Evolutionary conservation across 2,329 filamentous ascomycete genomes (phyloP).

Genomic region (Fusarium neocosmosporiellum): DNA sequence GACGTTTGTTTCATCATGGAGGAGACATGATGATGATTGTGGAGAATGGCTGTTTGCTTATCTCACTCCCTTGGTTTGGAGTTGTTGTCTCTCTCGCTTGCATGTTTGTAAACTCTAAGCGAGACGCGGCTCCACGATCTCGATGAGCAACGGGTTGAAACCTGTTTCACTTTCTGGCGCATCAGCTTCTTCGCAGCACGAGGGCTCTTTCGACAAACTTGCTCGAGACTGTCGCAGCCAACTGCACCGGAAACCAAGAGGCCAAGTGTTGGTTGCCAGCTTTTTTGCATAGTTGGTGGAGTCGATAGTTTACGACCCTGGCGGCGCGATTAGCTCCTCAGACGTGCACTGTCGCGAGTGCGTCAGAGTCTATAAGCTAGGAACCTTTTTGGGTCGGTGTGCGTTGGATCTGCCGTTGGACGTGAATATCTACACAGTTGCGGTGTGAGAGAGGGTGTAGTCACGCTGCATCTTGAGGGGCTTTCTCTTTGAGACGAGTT

Average conservation of each 20-base stretch:
- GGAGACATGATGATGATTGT: constrained; percentile 18
- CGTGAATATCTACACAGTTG: constrained; percentile 23
- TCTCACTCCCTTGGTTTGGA: constrained; percentile 12
- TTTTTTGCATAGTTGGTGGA: background rate
- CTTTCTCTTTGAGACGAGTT: background rate
- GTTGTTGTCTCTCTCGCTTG: constrained; percentile 16
- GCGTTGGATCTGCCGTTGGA: constrained; percentile 5
- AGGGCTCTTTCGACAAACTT: background rate
- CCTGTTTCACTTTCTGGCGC: constrained; percentile 8
- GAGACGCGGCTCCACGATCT: constrained; percentile 15
- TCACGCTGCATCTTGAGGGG: background rate
- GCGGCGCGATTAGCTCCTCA: constrained; percentile 24
- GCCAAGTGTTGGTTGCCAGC: constrained; percentile 1
- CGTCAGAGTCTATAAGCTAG: constrained; percentile 24
- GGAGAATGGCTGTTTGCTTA: constrained; percentile 16
- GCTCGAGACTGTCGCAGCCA: background rate
- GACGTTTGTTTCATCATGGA: constrained; percentile 30
- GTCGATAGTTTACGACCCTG: constrained; percentile 4
- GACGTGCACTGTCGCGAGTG: constrained; percentile 15
- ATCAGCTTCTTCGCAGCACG: background rate
- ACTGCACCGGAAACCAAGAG: background rate
- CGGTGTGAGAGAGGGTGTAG: constrained; percentile 8
- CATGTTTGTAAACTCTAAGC: constrained; percentile 9
- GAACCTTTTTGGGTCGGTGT: constrained; percentile 3
- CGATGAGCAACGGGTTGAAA: constrained; percentile 18